Evolutionary conservation across 768 basidiomycete genomes (phyloP), one percentile per base, ranked within the genome.

Genomic region (Gelatoporia subvermispora): DNA sequence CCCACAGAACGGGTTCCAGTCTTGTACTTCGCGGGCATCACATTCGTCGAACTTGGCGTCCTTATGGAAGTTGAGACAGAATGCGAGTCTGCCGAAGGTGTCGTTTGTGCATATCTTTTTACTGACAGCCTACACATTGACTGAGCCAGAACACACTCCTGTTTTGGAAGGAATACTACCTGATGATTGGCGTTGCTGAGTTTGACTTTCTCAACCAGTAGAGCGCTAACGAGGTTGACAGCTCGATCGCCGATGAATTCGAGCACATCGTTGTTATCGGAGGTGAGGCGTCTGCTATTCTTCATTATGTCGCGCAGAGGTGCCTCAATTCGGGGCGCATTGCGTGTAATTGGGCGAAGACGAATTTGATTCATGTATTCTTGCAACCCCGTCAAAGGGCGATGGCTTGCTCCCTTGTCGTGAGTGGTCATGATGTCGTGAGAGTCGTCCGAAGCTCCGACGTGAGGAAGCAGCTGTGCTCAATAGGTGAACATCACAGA

Each of bases 161-260:
- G 35, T 4, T 17, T 17, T 37, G 20, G 15, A 24, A 7, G 11
- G 25, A 46, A 43, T 34, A 28, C n/a, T n/a, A 68, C 65, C 11
- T 54, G 53, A 37, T 66, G 65, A 35, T 68, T 65, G 22, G 57
- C 60, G 4, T 62, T 60, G 28, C 59, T 61, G 11, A 64, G 47
- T 13, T 58, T 64, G 3, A 54, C 53, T 23, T 59, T 60, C 5
- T 62, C 63, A 3, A 65, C 64, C 36, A 66, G 47, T 1, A 68
- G 51, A 0, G 65, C 60, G 45, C 61, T 61, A 3, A 55, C 50
- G 13, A 67, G 60, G 46, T 67, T 68, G 31, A 68, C 56, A 3
- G 60, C 57, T 8, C 64, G 61, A 41, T 68, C 66, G 11, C 67
- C 67, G 23, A 67, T 54, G 45, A 67, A 68, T 49, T 68, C 67